Evolutionary conservation across 2,329 filamentous ascomycete species (phyloP).

Genomic region (Trichophyton verrucosum): DNA sequence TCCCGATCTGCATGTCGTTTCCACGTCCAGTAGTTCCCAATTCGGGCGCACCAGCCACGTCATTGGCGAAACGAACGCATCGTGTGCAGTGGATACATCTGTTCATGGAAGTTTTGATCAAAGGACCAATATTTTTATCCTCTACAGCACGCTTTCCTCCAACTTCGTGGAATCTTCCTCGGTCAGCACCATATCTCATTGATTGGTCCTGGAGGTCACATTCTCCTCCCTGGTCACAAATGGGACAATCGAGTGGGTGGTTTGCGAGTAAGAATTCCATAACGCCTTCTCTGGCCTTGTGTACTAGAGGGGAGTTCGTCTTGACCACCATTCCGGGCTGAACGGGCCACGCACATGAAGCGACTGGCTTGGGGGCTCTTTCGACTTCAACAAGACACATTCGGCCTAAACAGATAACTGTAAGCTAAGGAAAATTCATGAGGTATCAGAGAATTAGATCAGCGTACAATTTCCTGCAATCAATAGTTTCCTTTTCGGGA

Average conservation of each 20-base stretch:
- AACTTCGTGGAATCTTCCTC: slow-evolving; percentile 92
- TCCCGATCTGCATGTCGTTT: slow-evolving; percentile 96
- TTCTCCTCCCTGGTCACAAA: slow-evolving; percentile 98
- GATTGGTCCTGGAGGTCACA: slow-evolving; percentile 99
- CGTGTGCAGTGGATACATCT: slow-evolving; percentile 98
- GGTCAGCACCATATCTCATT: slow-evolving; percentile 93
- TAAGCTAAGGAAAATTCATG: slow-evolving; percentile 1
- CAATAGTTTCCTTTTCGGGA: slow-evolving; percentile 65
- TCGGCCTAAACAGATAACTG: slow-evolving; percentile 40
- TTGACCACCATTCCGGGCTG: slow-evolving; percentile 98
- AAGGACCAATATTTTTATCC: slow-evolving; percentile 96
- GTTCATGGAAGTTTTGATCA: slow-evolving; percentile 99
- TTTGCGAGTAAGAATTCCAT: slow-evolving; percentile 98
- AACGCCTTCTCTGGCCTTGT: slow-evolving; percentile 96
- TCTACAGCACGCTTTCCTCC: slow-evolving; percentile 94
- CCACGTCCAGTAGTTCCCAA: slow-evolving; percentile 88
- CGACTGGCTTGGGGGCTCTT: slow-evolving; percentile 87
- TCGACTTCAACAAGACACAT: slow-evolving; percentile 99
- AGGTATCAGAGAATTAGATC: background rate
- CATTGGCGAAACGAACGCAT: slow-evolving; percentile 95
- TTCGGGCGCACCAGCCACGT: slow-evolving; percentile 89
- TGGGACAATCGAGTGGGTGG: slow-evolving; percentile 88
- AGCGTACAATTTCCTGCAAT: slow-evolving; percentile 84
- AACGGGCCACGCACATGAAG: slow-evolving; percentile 97
- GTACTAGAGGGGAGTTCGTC: slow-evolving; percentile 87